Evolutionary conservation across 2,329 filamentous ascomycete species (phyloP).

Genomic region (Neospermospora avenae): DNA sequence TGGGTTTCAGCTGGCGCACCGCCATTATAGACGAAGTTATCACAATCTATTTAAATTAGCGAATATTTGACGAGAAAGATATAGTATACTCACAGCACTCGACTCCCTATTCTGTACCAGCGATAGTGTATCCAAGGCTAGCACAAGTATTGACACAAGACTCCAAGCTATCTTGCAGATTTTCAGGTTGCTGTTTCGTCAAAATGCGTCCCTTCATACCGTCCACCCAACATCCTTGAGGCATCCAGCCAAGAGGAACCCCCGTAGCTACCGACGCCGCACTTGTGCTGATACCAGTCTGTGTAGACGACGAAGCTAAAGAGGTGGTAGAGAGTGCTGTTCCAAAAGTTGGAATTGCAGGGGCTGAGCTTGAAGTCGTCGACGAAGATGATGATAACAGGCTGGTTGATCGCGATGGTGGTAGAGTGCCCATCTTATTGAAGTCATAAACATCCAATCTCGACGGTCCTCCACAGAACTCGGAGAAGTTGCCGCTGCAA

Average conservation of each 20-base stretch:
- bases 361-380: neutral
- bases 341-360: neutral
- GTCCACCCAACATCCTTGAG: slow-evolving; percentile 30
- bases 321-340: slow-evolving; percentile 7
- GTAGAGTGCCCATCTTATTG: slow-evolving; percentile 16
- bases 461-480: slow-evolving; percentile 28
- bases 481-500: slow-evolving; percentile 28
- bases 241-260: slow-evolving; percentile 28
- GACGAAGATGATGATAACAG: neutral
- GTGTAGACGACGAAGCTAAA: neutral
- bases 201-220: slow-evolving; percentile 26
- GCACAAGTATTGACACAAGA: slow-evolving; percentile 36
- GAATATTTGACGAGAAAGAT: neutral
- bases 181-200: slow-evolving; percentile 23
- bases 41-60: slow-evolving; percentile 20
- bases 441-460: slow-evolving; percentile 19
- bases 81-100: slow-evolving; percentile 21
- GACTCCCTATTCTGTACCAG: slow-evolving; percentile 36
- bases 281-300: slow-evolving; percentile 4
- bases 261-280: slow-evolving; percentile 13
- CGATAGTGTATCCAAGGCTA: slow-evolving; percentile 28
- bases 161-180: slow-evolving; percentile 21
- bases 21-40: slow-evolving; percentile 28
- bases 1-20: slow-evolving; percentile 32
- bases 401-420: slow-evolving; percentile 8